Evolutionary conservation across 176 grass and related monocot genomes (phyloP).

Genomic region (Pontederia crassipes): DNA sequence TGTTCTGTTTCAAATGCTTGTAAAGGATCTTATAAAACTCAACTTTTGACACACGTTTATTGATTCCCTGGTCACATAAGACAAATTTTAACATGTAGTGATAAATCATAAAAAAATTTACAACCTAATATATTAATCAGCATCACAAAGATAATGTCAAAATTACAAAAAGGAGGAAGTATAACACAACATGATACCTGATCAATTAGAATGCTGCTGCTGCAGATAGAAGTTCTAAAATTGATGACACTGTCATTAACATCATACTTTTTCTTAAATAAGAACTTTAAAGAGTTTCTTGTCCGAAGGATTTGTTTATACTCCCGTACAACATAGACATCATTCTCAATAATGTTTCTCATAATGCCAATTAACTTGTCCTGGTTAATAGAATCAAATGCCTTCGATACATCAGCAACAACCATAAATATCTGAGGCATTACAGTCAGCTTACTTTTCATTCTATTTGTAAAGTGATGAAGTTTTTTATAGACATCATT

Average conservation of each 20-base stretch:
- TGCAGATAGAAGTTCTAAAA: slow-evolving; percentile 1
- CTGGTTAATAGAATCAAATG: slow-evolving; percentile 69
- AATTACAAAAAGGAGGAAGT: background rate
- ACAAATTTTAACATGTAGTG: too few species aligned
- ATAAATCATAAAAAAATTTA: background rate
- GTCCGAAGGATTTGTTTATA: slow-evolving; percentile 35
- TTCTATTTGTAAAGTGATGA: slow-evolving; percentile 38
- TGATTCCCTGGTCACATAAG: slow-evolving; percentile 23
- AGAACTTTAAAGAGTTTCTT: slow-evolving; percentile 24
- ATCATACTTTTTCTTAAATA: slow-evolving; percentile 37
- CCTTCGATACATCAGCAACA: slow-evolving; percentile 86
- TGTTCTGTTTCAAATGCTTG: slow-evolving; percentile 53
- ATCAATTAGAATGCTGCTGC: slow-evolving; percentile 57
- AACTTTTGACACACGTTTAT: slow-evolving; percentile 31
- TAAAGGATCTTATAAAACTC: slow-evolving; percentile 32
- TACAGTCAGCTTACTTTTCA: slow-evolving; percentile 27
- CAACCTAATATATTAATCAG: background rate
- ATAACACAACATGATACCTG: slow-evolving; percentile 40
- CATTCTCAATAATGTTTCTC: slow-evolving; percentile 32
- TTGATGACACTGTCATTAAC: slow-evolving; percentile 28
- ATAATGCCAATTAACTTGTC: slow-evolving; percentile 57
- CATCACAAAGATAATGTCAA: background rate
- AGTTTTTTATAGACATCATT: slow-evolving; percentile 56
- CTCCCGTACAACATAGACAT: slow-evolving; percentile 52
- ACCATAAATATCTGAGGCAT: slow-evolving; percentile 58